Evolutionary conservation across 495 filamentous ascomycete genomes (phyloP).

Genomic region (Podospora pseudocomata): DNA sequence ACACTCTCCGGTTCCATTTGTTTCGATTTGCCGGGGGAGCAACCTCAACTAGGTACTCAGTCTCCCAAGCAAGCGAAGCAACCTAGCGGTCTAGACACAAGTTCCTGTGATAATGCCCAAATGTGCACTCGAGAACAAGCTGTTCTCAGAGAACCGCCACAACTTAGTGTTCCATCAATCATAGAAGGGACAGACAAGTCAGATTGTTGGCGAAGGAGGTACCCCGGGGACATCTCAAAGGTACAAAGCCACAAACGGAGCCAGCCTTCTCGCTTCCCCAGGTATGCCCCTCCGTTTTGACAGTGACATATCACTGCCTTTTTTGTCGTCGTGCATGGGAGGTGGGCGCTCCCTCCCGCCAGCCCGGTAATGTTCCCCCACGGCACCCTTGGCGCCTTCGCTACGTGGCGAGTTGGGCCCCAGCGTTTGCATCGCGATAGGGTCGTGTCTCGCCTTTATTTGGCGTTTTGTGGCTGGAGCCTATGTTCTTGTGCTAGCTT

Average conservation of each 20-base stretch:
- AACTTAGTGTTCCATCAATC: background rate
- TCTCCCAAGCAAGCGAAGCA: too few species aligned
- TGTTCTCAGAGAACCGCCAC: background rate
- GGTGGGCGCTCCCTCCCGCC: background rate
- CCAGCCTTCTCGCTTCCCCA: background rate
- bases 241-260: conserved; percentile 7
- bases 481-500: background rate
- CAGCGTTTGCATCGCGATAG: background rate
- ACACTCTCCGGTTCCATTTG: too few species aligned
- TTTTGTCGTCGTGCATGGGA: background rate
- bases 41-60: too few species aligned
- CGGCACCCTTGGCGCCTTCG: background rate
- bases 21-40: too few species aligned
- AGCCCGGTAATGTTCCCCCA: conserved; percentile 1
- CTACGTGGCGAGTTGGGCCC: background rate
- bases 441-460: conserved; percentile 4
- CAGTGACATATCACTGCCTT: background rate
- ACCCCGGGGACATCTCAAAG: background rate
- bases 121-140: background rate
- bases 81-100: too few species aligned
- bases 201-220: background rate
- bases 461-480: background rate
- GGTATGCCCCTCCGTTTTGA: background rate
- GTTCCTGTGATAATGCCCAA: background rate
- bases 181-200: background rate